phyloP scores from a whole-genome alignment of 2,329 filamentous ascomycete genomes.

The Microsporum ferrugineum region DNA sequence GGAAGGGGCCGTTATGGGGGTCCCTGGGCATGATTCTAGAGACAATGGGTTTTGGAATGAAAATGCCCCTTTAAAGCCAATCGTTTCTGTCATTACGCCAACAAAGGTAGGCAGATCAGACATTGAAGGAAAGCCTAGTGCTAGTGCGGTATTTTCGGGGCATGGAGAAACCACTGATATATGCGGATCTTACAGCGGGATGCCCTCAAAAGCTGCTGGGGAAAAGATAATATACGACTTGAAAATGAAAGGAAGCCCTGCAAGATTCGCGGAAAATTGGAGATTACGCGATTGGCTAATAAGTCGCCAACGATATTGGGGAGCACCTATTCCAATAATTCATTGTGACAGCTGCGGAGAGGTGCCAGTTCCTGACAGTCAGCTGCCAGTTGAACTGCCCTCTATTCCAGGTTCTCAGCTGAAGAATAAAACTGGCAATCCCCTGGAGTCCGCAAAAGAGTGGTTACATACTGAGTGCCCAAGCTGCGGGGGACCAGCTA shows the following conservation, averaged over 20 bases:
- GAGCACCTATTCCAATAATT: slow-evolving; percentile 76
- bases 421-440: slow-evolving; percentile 61
- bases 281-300: slow-evolving; percentile 80
- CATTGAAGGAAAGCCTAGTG: slow-evolving; percentile 36
- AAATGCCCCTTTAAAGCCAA: slow-evolving; percentile 50
- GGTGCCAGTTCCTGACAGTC: slow-evolving; percentile 62
- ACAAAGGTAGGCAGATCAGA: slow-evolving; percentile 25
- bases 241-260: slow-evolving; percentile 43
- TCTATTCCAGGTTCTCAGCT: slow-evolving; percentile 57
- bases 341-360: slow-evolving; percentile 67
- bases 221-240: slow-evolving; percentile 46
- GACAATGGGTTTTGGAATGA: slow-evolving; percentile 71
- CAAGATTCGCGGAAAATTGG: slow-evolving; percentile 59
- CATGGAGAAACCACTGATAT: slow-evolving; percentile 57
- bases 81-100: slow-evolving; percentile 50
- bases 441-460: slow-evolving; percentile 56
- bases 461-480: slow-evolving; percentile 71
- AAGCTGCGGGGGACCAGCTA: slow-evolving; percentile 54
- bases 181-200: slow-evolving; percentile 54
- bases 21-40: slow-evolving; percentile 69
- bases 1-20: slow-evolving; percentile 82
- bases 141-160: slow-evolving; percentile 44
- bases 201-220: slow-evolving; percentile 52
- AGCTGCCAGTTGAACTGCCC: slow-evolving; percentile 68
- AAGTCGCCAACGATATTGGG: slow-evolving; percentile 88